phyloP scores from a whole-genome alignment of 306 rosid species.

The Oxytropis ochrocephala region DNA sequence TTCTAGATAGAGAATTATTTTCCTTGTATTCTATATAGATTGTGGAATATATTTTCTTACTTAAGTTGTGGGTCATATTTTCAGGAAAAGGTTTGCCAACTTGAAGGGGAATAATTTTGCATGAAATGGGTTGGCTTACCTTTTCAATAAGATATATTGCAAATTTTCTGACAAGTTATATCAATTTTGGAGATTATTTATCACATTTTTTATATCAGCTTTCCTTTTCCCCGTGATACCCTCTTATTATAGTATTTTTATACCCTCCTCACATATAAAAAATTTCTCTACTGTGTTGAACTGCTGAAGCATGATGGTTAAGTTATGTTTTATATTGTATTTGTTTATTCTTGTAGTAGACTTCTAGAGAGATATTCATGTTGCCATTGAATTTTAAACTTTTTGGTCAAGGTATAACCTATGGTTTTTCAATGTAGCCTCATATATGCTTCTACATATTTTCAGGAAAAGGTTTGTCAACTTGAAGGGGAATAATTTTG shows the following conservation, averaged over 20 bases:
- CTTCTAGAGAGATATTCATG: neutral
- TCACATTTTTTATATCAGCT: neutral
- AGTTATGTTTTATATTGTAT: neutral
- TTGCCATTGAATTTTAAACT: too few relatives aligned
- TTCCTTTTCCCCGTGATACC: neutral
- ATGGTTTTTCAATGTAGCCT: too few relatives aligned
- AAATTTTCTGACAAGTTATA: neutral
- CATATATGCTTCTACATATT: too few relatives aligned
- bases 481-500: conserved; percentile 20
- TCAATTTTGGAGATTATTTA: neutral
- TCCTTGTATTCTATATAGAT: neutral
- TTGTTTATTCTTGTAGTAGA: neutral
- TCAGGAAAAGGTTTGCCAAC: conserved; percentile 38
- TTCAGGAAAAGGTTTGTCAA: conserved; percentile 36
- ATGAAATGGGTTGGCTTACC: conserved; percentile 70
- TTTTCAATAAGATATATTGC: neutral
- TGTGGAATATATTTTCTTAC: neutral
- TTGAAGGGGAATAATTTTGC: conserved; percentile 21
- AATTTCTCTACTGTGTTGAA: too few relatives aligned
- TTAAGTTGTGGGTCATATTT: conserved; percentile 12
- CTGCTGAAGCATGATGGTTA: neutral
- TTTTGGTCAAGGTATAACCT: too few relatives aligned
- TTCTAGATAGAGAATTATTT: neutral
- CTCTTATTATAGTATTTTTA: neutral
- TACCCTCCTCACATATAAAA: too few relatives aligned